Evolutionary conservation across 2,329 filamentous ascomycete species (phyloP), one percentile per base, ranked within the genome.

Genomic region (Aspergillus quadricinctus): DNA sequence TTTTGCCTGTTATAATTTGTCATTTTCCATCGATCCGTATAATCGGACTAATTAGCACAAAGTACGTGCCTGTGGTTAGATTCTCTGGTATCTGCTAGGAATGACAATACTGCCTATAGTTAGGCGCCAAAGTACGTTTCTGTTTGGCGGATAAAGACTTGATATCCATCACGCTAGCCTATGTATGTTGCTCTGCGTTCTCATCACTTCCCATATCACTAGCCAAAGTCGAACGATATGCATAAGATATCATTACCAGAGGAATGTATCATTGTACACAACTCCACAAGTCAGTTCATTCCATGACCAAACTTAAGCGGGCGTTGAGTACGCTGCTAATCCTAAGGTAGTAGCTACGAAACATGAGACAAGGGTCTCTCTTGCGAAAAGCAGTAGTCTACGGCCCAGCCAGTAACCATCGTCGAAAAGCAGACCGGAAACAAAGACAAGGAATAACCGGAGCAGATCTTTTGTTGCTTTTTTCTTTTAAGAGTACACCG

Each of bases 381-480:
- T 37, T 37, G 31, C 5, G 4, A 17, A 37, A 5, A 17, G 2
- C 6, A 17, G 31, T n/a, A 17, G 31, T 6, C 31, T 37, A 37
- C n/a, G 28, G 25, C 31, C 10, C 14, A 50, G 48, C 17, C 48
- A 35, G 19, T 4, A 23, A 14, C n/a, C 9, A 35, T 23, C 17
- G 28, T 21, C n/a, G n/a, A 21, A 53, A 28, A 31, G 29, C n/a
- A 21, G 10, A 25, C 50, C 9, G 11, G 11, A 17, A 48, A 48
- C 3, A n/a, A 23, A 46, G 10, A 41, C 11, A 50, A 56, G 29
- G 37, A 46, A 58, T 50, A 53, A 25, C 45, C 35, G 29, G n/a
- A 52, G 43, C 14, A 53, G 9, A 46, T 23, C 43, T 23, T 23
- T 46, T 21, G 21, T 25, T 25, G 19, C 23, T 46, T 23, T 46